Evolutionary conservation across 75 land plant species (phyloP), one percentile per base, ranked within the genome.

Genomic region (Selaginella tamariscina): DNA sequence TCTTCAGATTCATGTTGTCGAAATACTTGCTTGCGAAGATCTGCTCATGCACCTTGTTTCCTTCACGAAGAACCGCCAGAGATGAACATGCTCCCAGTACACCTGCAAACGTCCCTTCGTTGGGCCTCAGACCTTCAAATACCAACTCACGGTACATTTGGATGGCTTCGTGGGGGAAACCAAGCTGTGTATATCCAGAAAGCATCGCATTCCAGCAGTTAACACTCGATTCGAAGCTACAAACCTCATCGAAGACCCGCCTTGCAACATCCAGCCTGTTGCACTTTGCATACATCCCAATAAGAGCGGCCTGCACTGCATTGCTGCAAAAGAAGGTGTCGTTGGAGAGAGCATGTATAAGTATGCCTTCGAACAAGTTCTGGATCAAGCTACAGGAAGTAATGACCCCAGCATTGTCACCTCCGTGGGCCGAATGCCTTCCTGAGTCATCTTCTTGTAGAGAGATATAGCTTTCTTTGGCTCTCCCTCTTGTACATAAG

Each of bases 171-270:
- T 55, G 9, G 22, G 15, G 24, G n/a, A 28, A 15, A 1, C 72
- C 72, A 33, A 21, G 18, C 27, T 70, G 69, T 0, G 56, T 22
- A 22, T 64, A 70, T 1, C 67, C 73, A 29, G 20, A 2, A 20
- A 75, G 62, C 73, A 75, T 56, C 18, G 80, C 55, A 26, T 67
- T 78, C 73, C 80, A 78, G 27, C 72, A 69, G 26, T 73, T 70
- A 9, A 70, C 32, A 39, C 65, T 70, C 62, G 27, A 63, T 29
- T 32, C 22, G 5, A 75, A 1, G 49, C 15, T 5, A 5, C 49
- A 5, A 59, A 78, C 65, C 39, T 15, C 27, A 24, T 49, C 28
- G 28, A 78, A 78, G 23, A 78, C 18, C 11, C 23, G 0, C 1
- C 27, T 30, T 11, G 72, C 68, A 22, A 39, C 32, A 30, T 56